Conservation (phyloP, 495 filamentous ascomycete species). For the Hypomontagnella monticulosa region DNA sequence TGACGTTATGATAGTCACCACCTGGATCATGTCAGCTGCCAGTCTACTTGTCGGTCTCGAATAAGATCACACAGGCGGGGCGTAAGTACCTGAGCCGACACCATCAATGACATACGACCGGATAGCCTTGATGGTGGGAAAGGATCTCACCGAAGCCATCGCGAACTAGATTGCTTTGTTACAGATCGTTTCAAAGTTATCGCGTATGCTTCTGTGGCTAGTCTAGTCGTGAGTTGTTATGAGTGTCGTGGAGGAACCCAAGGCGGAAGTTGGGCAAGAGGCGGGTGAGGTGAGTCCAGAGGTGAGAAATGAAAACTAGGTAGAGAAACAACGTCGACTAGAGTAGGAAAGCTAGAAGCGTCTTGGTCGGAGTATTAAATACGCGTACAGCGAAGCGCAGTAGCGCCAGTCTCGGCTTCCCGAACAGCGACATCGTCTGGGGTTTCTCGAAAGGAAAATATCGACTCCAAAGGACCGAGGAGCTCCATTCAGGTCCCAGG, state of each 20-base stretch:
- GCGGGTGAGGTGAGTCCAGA: background rate
- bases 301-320: background rate
- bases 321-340: background rate
- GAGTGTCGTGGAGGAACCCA: background rate
- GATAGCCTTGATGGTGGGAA: slow-evolving; percentile 81
- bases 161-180: slow-evolving; percentile 6
- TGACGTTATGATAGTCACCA: slow-evolving; percentile 96
- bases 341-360: slow-evolving; percentile 4
- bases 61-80: background rate
- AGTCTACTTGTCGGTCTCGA: slow-evolving; percentile 8
- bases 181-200: slow-evolving; percentile 2
- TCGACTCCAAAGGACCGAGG: slow-evolving; percentile 26
- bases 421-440: slow-evolving; percentile 32
- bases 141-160: slow-evolving; percentile 61
- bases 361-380: slow-evolving; percentile 27
- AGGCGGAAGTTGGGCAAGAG: background rate
- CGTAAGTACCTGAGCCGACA: slow-evolving; percentile 75
- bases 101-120: slow-evolving; percentile 85
- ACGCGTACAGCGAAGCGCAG: slow-evolving; percentile 7
- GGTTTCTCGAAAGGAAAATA: background rate
- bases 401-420: slow-evolving; percentile 37
- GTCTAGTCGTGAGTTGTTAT: background rate
- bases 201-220: slow-evolving; percentile 1
- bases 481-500: slow-evolving; percentile 12
- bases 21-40: slow-evolving; percentile 46